A percentile compares a stretch with the other conserved stretches of the same genome.
Evolutionary conservation across 2,329 filamentous ascomycete species (phyloP).

Genomic region (Rhexocercosporidium sp.): DNA sequence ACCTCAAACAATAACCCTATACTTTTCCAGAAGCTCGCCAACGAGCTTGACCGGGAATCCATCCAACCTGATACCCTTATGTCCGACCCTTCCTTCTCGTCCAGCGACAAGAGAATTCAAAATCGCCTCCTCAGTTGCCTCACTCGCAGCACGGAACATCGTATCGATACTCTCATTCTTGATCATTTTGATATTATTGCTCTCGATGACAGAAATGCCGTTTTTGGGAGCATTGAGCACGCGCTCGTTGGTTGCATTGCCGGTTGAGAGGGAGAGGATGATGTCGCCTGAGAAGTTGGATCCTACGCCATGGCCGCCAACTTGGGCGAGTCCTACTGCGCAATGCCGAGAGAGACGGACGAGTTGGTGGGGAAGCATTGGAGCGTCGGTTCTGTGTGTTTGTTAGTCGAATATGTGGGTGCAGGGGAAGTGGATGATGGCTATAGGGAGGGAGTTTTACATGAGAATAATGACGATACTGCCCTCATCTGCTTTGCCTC

Average conservation of each 20-base stretch:
- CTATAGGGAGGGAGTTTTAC: no score
- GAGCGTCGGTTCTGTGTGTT: constrained; percentile 56
- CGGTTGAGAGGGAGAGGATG: constrained; percentile 71
- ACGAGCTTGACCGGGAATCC: constrained; percentile 52
- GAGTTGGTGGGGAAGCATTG: constrained; percentile 61
- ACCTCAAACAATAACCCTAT: constrained; percentile 30
- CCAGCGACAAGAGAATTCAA: constrained; percentile 65
- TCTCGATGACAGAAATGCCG: constrained; percentile 41
- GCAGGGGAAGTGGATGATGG: no score
- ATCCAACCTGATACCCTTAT: constrained; percentile 54
- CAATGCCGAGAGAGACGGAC: constrained; percentile 64
- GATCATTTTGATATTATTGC: constrained; percentile 54
- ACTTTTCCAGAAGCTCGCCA: constrained; percentile 28
- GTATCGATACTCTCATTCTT: constrained; percentile 66
- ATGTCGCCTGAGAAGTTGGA: constrained; percentile 69
- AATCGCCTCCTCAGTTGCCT: constrained; percentile 69
- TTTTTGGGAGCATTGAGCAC: constrained; percentile 37
- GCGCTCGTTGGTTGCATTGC: constrained; percentile 44
- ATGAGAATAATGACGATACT: constrained; percentile 65
- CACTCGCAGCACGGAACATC: constrained; percentile 64
- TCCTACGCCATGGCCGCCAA: constrained; percentile 60
- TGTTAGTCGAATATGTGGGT: constrained; percentile 5
- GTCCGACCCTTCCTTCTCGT: constrained; percentile 63
- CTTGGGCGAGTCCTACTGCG: constrained; percentile 62
- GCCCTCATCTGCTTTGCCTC: constrained; percentile 60